These are phyloP conservation scores for Kwoniella shandongensis DNA, from an alignment of 768 basidiomycete genomes.

Conservation along the genomic window DNA sequence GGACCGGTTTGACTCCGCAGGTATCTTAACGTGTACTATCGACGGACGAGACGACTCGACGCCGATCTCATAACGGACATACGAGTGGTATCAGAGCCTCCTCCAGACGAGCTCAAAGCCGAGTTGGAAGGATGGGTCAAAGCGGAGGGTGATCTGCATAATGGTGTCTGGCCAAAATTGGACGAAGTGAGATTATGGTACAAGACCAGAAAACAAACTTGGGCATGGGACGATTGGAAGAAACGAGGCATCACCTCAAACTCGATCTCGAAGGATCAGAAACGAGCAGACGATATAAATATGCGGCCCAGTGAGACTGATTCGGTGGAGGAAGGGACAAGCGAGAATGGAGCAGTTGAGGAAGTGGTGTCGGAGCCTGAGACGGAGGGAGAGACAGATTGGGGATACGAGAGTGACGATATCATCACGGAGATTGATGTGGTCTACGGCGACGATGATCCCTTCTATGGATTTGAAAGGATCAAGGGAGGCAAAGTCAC, in stretches of 20 bases:
- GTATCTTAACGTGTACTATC: slow-evolving; percentile 72
- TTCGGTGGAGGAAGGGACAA: too few species aligned
- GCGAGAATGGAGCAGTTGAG: too few species aligned
- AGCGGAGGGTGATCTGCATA: slow-evolving; percentile 63
- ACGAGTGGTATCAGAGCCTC: slow-evolving; percentile 62
- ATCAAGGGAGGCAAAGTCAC: slow-evolving; percentile 56
- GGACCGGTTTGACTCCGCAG: neutral
- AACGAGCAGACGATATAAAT: neutral
- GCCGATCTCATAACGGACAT: slow-evolving; percentile 76
- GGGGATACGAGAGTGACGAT: slow-evolving; percentile 48
- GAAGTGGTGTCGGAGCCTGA: too few species aligned
- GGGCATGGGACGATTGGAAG: slow-evolving; percentile 9
- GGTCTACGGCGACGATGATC: slow-evolving; percentile 75
- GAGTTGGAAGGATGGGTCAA: slow-evolving; percentile 65
- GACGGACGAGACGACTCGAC: slow-evolving; percentile 78
- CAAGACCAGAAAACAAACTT: slow-evolving; percentile 59
- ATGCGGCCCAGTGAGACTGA: slow-evolving; percentile 4
- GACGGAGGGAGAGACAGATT: too few species aligned
- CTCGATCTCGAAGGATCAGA: neutral
- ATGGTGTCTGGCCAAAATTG: slow-evolving; percentile 61
- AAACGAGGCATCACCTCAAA: too few species aligned
- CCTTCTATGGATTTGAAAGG: slow-evolving; percentile 84
- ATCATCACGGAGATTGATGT: slow-evolving; percentile 91
- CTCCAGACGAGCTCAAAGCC: slow-evolving; percentile 57
- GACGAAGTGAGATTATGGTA: slow-evolving; percentile 77